phyloP scores from a whole-genome alignment of 805 yeast genomes.

The Saturnispora mendoncae region DNA sequence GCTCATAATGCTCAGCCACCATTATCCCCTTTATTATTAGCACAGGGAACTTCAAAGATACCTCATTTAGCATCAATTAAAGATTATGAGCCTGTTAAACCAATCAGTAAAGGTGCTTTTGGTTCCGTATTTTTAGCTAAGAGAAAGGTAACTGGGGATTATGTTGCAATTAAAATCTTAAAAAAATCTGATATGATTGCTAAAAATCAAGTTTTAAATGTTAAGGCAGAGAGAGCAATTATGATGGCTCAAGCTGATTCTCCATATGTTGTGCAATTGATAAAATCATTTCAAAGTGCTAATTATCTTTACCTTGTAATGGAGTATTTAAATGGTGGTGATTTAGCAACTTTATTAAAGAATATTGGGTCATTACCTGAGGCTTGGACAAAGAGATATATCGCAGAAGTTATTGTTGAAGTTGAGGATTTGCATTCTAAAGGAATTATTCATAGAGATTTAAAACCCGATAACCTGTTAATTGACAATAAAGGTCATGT shows the following conservation, averaged over 20 bases:
- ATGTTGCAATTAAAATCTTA: slow-evolving; percentile 87
- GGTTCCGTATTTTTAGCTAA: slow-evolving; percentile 89
- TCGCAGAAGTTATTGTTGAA: slow-evolving; percentile 86
- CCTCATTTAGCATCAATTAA: slow-evolving; percentile 54
- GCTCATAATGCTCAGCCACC: slow-evolving; percentile 40
- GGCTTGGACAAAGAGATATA: slow-evolving; percentile 76
- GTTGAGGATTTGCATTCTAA: slow-evolving; percentile 80
- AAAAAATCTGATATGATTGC: slow-evolving; percentile 94
- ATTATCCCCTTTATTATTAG: slow-evolving; percentile 68
- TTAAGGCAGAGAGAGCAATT: slow-evolving; percentile 92
- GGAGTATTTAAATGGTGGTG: slow-evolving; percentile 97
- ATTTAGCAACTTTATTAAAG: slow-evolving; percentile 77
- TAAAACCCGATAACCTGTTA: slow-evolving; percentile 88
- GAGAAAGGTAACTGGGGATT: slow-evolving; percentile 81
- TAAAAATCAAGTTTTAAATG: slow-evolving; percentile 91
- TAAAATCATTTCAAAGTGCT: slow-evolving; percentile 79
- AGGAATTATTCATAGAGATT: slow-evolving; percentile 89
- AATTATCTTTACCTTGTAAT: slow-evolving; percentile 86
- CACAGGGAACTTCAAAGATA: slow-evolving; percentile 48
- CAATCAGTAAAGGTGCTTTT: slow-evolving; percentile 95
- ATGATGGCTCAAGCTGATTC: slow-evolving; percentile 95
- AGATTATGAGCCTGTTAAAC: slow-evolving; percentile 86
- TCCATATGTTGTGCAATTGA: slow-evolving; percentile 85
- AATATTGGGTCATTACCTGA: slow-evolving; percentile 77
- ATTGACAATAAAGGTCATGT: slow-evolving; percentile 84